These are phyloP conservation scores for Helianthus annuus DNA, from an alignment of 129 eudicot species.

Conservation along the genomic window DNA sequence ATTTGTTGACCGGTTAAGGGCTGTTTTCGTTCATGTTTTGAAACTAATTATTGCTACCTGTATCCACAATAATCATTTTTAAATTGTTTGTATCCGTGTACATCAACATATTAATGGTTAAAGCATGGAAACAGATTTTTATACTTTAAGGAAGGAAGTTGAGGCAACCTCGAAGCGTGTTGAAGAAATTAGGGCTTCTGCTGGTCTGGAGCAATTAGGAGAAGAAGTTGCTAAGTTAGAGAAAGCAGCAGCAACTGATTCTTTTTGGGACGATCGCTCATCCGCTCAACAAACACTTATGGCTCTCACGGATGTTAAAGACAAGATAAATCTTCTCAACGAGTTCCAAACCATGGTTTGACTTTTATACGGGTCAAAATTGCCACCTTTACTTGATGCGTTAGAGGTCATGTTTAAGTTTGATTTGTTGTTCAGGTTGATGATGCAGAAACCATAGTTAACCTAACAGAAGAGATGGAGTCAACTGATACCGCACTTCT, in stretches of 20 bases:
- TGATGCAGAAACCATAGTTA: slow-evolving; percentile 91
- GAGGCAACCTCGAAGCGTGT: slow-evolving; percentile 69
- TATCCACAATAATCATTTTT: neutral
- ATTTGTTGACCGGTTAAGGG: slow-evolving; percentile 1
- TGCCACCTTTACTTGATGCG: neutral
- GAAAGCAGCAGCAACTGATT: slow-evolving; percentile 61
- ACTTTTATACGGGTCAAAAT: neutral
- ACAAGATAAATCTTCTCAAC: slow-evolving; percentile 75
- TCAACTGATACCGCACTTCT: slow-evolving; percentile 79
- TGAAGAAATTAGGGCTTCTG: slow-evolving; percentile 72
- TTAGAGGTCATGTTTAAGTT: neutral
- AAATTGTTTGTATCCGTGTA: too few relatives aligned
- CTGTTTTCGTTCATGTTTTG: neutral
- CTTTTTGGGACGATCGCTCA: slow-evolving; percentile 89
- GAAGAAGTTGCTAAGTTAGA: slow-evolving; percentile 76
- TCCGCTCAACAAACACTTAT: slow-evolving; percentile 91
- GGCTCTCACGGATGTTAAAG: slow-evolving; percentile 86
- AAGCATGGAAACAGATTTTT: slow-evolving; percentile 61
- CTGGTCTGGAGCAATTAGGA: slow-evolving; percentile 77
- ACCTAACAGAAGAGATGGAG: slow-evolving; percentile 95
- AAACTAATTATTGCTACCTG: neutral
- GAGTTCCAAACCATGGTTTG: slow-evolving; percentile 79
- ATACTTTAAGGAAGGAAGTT: slow-evolving; percentile 75
- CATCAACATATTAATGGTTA: neutral
- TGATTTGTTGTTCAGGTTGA: slow-evolving; percentile 54